A percentile compares a stretch with the other conserved stretches of the same genome.
Conservation (phyloP, 2,329 filamentous ascomycete genomes). For the Purpureocillium takamizusanense region DNA sequence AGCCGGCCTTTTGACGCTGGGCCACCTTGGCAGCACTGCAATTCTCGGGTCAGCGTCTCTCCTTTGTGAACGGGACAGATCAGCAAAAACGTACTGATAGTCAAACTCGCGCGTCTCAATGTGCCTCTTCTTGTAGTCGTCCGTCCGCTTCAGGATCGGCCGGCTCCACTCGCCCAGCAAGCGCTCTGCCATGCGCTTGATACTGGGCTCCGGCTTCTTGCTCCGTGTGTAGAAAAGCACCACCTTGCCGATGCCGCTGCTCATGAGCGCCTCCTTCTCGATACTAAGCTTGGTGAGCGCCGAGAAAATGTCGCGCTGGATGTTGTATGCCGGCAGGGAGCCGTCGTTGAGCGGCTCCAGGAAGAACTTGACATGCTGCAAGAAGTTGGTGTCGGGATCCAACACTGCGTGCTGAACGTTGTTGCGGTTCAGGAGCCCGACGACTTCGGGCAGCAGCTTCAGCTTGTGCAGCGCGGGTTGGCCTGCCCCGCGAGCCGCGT, state of each 20-base stretch:
- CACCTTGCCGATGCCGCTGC: constrained; percentile 91
- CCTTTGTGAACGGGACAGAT: not conserved
- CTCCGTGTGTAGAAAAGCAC: constrained; percentile 95
- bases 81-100: constrained; percentile 40
- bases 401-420: constrained; percentile 76
- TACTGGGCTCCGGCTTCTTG: constrained; percentile 76
- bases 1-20: constrained; percentile 37
- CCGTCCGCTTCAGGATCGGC: constrained; percentile 85
- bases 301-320: constrained; percentile 87
- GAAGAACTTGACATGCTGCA: constrained; percentile 95
- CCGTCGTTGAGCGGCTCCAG: constrained; percentile 92
- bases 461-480: constrained; percentile 87
- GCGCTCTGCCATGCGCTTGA: constrained; percentile 89
- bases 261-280: constrained; percentile 81
- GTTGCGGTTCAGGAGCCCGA: constrained; percentile 80
- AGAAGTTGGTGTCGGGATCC: constrained; percentile 88
- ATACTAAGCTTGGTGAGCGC: constrained; percentile 75
- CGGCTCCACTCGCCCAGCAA: constrained; percentile 94
- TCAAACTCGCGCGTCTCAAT: constrained; percentile 56
- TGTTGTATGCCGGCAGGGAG: constrained; percentile 90
- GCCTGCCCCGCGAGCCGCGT: constrained; percentile 67
- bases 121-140: constrained; percentile 84
- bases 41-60: not conserved
- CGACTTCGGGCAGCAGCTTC: constrained; percentile 85
- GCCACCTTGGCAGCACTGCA: constrained; percentile 43